Conservation (phyloP, 2,329 filamentous ascomycete genomes). For the Falciphora oryzae region DNA sequence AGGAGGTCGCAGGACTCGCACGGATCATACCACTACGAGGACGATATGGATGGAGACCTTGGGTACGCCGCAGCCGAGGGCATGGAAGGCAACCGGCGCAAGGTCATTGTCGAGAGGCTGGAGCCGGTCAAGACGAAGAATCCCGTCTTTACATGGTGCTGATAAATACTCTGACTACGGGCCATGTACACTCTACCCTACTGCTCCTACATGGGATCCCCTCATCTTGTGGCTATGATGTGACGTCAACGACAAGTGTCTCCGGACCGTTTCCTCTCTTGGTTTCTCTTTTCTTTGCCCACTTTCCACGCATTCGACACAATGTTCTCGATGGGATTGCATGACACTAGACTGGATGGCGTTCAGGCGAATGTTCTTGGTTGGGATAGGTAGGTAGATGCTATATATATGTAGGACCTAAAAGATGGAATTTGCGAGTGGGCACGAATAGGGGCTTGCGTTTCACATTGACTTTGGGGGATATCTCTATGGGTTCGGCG, state of each 20-base stretch:
- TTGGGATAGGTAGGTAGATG: neutral
- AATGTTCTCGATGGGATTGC: neutral
- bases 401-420: neutral
- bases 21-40: conserved; percentile 46
- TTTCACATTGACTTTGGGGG: no score
- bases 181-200: no score
- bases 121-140: conserved; percentile 95
- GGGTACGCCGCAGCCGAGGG: conserved; percentile 92
- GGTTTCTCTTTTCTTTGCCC: neutral
- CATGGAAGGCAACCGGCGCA: conserved; percentile 84
- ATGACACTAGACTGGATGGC: neutral
- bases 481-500: no score
- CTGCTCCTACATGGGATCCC: no score
- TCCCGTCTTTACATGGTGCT: conserved; percentile 98
- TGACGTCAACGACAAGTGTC: no score
- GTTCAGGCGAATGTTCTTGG: neutral
- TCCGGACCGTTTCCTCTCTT: neutral
- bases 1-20: conserved; percentile 17
- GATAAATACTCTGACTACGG: conserved; percentile 19
- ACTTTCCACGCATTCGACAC: neutral
- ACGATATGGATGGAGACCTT: conserved; percentile 79
- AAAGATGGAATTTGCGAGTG: neutral
- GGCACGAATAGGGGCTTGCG: neutral
- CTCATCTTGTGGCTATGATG: no score
- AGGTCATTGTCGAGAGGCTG: conserved; percentile 93